Base-by-base conservation (phyloP, 306 rosid species). In the Pachyrhizus erosus region DNA sequence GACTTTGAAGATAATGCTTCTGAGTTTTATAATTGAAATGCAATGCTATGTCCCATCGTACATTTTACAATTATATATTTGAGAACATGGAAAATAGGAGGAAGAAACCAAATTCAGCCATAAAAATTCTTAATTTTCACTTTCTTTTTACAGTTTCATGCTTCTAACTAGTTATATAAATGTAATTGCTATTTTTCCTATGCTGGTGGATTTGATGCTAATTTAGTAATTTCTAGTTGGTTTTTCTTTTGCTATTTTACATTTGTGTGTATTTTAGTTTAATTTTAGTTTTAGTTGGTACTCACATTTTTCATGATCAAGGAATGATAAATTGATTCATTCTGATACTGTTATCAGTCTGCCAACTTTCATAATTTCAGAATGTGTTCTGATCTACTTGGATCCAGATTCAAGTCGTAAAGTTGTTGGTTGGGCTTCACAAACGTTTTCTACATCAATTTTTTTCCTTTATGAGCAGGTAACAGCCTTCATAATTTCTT, bases 321-420 rank as follows among this genome's bases (percentile, higher is more conserved):
- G 12, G 84, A 64, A 61, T 69, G 84, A 84, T 78, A 73, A 52
- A 81, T 83, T 89, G 78, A 87, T 79, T 80, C 77, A 64, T 89
- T 90, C 97, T 93, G 88, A 89, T 91, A 75, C 88, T 90, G 75
- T 83, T 90, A 90, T 84, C 98, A 96, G 99, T 84, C 91, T 93
- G 97, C 99, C 99, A n/a, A 93, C 99, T 83, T 93, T 96, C 86
- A 90, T 96, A 92, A 92, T 96, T 88, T 97, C 99, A 93, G 99
- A 96, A 84, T 93, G 98, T 87, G 99, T 96, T 89, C 90, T 96
- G 89, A 93, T 96, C 86, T 96, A 96, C 89, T 61, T 96, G 90
- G 97, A 92, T 86, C 98, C 97, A 78, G 97, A 96, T 87, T 96
- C 98, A 72, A 92, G 89, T 81, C 88, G 82, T 21, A 58, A 82